Conservation (phyloP, 768 basidiomycete species). For the Rhodocollybia butyracea region DNA sequence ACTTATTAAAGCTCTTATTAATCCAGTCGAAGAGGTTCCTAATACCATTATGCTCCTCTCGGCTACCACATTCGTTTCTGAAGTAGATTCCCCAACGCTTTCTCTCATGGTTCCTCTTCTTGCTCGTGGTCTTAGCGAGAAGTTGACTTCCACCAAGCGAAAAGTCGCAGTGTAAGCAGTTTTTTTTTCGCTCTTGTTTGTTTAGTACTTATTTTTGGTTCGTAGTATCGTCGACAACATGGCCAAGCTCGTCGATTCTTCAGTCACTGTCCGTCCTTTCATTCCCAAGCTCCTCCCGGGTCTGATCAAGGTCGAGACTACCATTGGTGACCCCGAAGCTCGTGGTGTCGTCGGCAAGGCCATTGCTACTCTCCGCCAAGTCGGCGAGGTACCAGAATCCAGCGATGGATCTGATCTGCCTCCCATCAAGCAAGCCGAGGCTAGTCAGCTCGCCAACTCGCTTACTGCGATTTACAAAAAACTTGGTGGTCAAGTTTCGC, state of each 20-base stretch:
- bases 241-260: slow-evolving; percentile 96
- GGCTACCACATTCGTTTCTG: slow-evolving; percentile 98
- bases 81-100: slow-evolving; percentile 95
- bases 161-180: slow-evolving; percentile 84
- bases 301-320: slow-evolving; percentile 90
- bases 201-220: slow-evolving; percentile 9
- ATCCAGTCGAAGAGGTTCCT: slow-evolving; percentile 99
- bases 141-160: slow-evolving; percentile 93
- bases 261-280: slow-evolving; percentile 94
- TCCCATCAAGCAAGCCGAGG: slow-evolving; percentile 75
- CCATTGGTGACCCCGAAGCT: slow-evolving; percentile 97
- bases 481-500: slow-evolving; percentile 56
- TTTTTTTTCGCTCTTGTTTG: neutral
- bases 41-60: slow-evolving; percentile 93
- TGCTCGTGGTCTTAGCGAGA: slow-evolving; percentile 90
- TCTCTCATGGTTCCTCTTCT: slow-evolving; percentile 97
- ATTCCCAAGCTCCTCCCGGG: slow-evolving; percentile 93
- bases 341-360: slow-evolving; percentile 89
- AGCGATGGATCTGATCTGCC: slow-evolving; percentile 92
- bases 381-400: slow-evolving; percentile 80
- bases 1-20: slow-evolving; percentile 95
- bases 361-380: slow-evolving; percentile 92
- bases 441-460: slow-evolving; percentile 58
- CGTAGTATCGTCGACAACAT: slow-evolving; percentile 94
- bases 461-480: slow-evolving; percentile 86